Base-by-base conservation (phyloP, 805 yeast genomes). In the Suhomyces emberorum region DNA sequence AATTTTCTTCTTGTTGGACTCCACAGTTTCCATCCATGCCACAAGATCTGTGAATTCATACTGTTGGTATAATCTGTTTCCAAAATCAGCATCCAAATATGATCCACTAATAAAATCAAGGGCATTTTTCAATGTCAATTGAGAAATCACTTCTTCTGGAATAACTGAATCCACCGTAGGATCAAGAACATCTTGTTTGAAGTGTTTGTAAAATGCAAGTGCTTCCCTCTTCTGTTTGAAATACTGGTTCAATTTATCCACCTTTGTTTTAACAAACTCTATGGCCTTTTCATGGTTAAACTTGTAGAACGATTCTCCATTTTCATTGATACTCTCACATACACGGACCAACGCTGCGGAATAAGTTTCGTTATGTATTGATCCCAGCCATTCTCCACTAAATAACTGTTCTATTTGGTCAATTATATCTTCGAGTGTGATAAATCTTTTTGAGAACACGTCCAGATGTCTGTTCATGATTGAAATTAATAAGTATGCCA, bases 51-150 rank as follows among this genome's bases (percentile, higher is more conserved):
- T 14, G 29, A 57, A 61, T 28, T 62, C 54, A 31, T 50, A 37
- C 3, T 38, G 22, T 4, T 41, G 34, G 3, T 43, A 16, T 9
- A 65, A 49, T 26, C 50, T 43, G 0, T 44, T 36, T 32, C 59
- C 54, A 28, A 69, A 52, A n/a, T 39, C 43, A 3, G 45, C 35
- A 14, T 55, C 52, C 2, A 75, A 57, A 42, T 68, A 70, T 3
- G 76, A 69, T 3, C 51, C 59, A 35, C 76, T 69, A 4, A 80
- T 41, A 19, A 79, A 54, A 18, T 73, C 70, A 3, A 79, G 56
- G 4, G 82, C 55, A 35, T 69, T 56, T 36, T 63, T 64, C 11
- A 58, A 52, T 14, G 65, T 57, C 12, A 70, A 59, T 2, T 64
- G 48, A 3, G 51, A 42, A n/a, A 69, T 46, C 1, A 72, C 59